Base-by-base conservation (phyloP, 2,329 filamentous ascomycete genomes). In the Xylariaceae sp. region DNA sequence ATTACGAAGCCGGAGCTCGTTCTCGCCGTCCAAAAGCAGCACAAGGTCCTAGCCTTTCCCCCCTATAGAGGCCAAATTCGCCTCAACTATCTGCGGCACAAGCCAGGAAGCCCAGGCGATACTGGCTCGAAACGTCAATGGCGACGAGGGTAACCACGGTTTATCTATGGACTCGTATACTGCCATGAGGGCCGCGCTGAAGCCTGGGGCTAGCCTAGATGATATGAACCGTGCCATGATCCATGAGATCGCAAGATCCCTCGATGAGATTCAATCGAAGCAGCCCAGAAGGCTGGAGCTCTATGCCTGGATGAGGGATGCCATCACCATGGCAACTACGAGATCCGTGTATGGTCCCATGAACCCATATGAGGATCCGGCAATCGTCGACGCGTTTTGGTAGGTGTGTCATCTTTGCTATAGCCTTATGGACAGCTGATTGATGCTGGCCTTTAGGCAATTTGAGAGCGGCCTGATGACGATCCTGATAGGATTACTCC, bases 321-420 rank as follows among this genome's bases (percentile, higher is more conserved):
- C 60, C 17, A 59, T 70, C 19, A 65, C 63, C 0, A 48, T 60
- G 4, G 66, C 69, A 2, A 61, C 66, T 36, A 72, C 68, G 0
- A 55, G 64, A 36, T 61, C 67, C 12, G 59, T 69, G 0, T 73
- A 72, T 48, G 70, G 69, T 2, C 65, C 65, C 0, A 54, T 65
- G 44, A 72, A 71, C 45, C 69, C 69, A 0, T 71, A 61, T 32
- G 54, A 65, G 25, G 63, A 70, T 35, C 57, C 59, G 6, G 45
- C 42, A 2, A 55, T 69, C 12, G 63, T 63, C 35, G 51, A 63
- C 33, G 62, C 61, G 20, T 70, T 68, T 54, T 64, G 55, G 67
- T 71, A 55, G 52, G 52, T 53, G 16, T 3, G 17, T 20, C 5
- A 6, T 21, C 21, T 3, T 21, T 6, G 10, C 8, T 3, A 42